Evolutionary conservation across 441 rosid species (phyloP), one percentile per base, ranked within the genome.

Genomic region (Populus hybrid): DNA sequence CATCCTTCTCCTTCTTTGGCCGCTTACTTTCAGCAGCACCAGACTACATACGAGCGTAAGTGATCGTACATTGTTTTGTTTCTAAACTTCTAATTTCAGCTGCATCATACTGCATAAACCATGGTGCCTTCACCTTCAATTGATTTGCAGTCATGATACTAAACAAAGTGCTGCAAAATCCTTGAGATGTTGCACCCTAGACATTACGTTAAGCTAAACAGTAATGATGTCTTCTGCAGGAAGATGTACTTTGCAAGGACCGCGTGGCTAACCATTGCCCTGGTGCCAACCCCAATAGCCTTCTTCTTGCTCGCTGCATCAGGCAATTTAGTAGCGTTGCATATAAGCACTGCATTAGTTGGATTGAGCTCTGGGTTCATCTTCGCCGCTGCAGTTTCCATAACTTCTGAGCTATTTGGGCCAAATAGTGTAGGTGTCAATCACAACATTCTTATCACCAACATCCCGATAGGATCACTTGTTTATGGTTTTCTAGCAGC

Each of bases 1-100:
- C 99, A 10, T 82, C 99, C 24, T 94, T 94, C 89, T 96, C 98
- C 57, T 96, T 96, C 87, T 94, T 96, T 6, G 99, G 99, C 21
- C 91, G 99, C 32, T 77, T 94, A 79, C 93, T 95, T 40, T 94
- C 99, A 0, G 97, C 99, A 20, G 88, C 89, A 64, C 98, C 97
- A 0, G 98, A 95, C 81, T 95, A 91, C 79, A 78, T 95, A 42
- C 88, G 99, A 18, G 84, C 81, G 98, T 94, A 88, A 87, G 97
- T 79, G 38, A 53, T 20, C 67, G 10, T 9, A n/a, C 16, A 32
- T 23, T 9, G 8, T 24, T 12, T 28, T 20, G 2, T 36, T 36
- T 21, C 4, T 50, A 2, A 40, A 24, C 10, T 38, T 36, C 23
- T 16, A 68, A 30, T 30, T 67, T 34, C 40, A 67, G 66, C 65